Evolutionary conservation across 345 rosid genomes (phyloP), one percentile per base, ranked within the genome.

Genomic region (Atalantia buxifolia): DNA sequence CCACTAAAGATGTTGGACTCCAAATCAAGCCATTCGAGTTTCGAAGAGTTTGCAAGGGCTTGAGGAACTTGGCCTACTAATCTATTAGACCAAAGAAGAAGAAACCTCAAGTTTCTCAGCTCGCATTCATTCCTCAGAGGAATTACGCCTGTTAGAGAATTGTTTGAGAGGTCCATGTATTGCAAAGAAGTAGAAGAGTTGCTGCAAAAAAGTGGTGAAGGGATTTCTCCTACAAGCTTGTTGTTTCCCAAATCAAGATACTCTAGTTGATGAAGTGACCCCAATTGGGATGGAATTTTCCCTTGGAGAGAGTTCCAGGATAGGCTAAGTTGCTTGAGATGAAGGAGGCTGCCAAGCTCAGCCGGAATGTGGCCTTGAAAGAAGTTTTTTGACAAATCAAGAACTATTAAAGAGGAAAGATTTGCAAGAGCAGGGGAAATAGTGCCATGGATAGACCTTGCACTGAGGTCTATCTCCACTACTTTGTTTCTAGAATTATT

Each of bases 81-180:
- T 40, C 70, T 84, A 78, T 93, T 95, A 4, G 98, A 93, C 98
- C 99, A 95, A 19, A 95, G 91, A 22, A 95, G 76, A 72, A 95
- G 91, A 80, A 72, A 93, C 77, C 84, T 88, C 72, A 95, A 77
- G n/a, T 87, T 83, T 63, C 16, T 62, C 27, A 92, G 91, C 56
- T 80, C 78, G 64, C 96, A 93, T 40, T 75, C 89, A 48, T 80
- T 85, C 72, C 77, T 79, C 42, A 86, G 38, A 40, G 93, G 97
- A 36, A 93, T 89, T 77, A 81, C 74, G 3, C 97, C 98, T 4
- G 81, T 83, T 57, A 95, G 71, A 64, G 94, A 83, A 70, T 95
- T 95, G 85, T 95, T 92, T 21, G 99, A 93, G 30, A 95, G 85
- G 76, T 95, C 99, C 25, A 91, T 65, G 48, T 93, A 92, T 45